Conservation (phyloP, 495 filamentous ascomycete species). For the Penicillium coffeae region DNA sequence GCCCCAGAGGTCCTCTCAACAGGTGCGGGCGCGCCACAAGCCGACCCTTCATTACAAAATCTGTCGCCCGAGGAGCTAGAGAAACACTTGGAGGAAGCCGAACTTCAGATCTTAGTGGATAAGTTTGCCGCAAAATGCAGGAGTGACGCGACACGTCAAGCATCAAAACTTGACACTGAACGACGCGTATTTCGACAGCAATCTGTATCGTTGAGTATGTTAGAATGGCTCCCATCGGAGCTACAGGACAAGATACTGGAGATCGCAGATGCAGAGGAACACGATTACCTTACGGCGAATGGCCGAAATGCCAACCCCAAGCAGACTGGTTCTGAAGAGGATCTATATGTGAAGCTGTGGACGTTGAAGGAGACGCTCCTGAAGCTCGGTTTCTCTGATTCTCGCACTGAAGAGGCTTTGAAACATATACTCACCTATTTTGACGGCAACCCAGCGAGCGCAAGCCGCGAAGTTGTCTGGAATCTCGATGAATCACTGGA, state of each 20-base stretch:
- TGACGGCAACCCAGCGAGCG: constrained; percentile 43
- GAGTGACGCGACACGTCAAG: constrained; percentile 64
- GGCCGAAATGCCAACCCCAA: constrained; percentile 27
- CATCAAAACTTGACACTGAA: constrained; percentile 71
- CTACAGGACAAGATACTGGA: constrained; percentile 71
- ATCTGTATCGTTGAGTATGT: constrained; percentile 61
- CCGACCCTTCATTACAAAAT: constrained; percentile 39
- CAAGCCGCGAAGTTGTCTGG: constrained; percentile 67
- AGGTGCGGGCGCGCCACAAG: constrained; percentile 13
- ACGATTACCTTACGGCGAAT: constrained; percentile 28
- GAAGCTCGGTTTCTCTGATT: constrained; percentile 61
- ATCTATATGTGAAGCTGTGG: constrained; percentile 75
- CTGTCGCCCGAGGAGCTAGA: constrained; percentile 82
- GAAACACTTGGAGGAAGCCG: constrained; percentile 71
- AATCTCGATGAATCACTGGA: constrained; percentile 83
- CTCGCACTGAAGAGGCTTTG: constrained; percentile 60
- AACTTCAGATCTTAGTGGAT: constrained; percentile 78
- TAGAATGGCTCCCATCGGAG: constrained; percentile 75
- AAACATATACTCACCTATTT: constrained; percentile 59
- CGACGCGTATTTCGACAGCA: constrained; percentile 71
- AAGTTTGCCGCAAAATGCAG: constrained; percentile 68
- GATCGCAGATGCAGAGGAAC: constrained; percentile 45
- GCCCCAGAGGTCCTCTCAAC: constrained; percentile 17
- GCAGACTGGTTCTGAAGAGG: constrained; percentile 55
- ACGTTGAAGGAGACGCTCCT: constrained; percentile 66